Conservation (phyloP, 441 rosid species). For the Populus trichocarpa region DNA sequence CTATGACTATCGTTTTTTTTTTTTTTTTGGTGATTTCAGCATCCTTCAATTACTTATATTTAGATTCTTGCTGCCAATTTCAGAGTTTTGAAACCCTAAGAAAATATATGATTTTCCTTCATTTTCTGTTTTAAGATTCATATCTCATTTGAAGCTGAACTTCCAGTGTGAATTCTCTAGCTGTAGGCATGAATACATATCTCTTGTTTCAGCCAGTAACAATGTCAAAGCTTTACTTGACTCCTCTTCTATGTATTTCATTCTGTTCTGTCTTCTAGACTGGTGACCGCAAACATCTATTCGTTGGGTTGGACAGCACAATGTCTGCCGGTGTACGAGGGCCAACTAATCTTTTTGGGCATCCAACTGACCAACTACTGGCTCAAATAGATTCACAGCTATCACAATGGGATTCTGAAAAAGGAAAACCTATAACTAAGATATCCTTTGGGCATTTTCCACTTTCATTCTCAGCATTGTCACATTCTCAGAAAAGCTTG, state of each 20-base stretch:
- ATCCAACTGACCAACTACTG: slow-evolving; percentile 77
- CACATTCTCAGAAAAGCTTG: slow-evolving; percentile 57
- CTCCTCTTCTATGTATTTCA: not conserved
- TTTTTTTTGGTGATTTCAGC: not conserved
- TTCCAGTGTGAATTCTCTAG: not conserved
- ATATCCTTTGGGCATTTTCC: slow-evolving; percentile 91
- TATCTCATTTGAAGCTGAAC: slow-evolving; percentile 1
- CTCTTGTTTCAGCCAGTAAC: not conserved
- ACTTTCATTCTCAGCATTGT: slow-evolving; percentile 68
- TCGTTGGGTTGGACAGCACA: slow-evolving; percentile 86
- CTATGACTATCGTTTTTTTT: not conserved
- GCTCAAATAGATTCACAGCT: slow-evolving; percentile 52
- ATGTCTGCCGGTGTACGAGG: slow-evolving; percentile 74
- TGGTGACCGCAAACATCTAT: slow-evolving; percentile 57
- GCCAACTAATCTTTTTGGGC: slow-evolving; percentile 91
- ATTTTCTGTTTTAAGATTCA: not conserved
- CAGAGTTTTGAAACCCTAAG: not conserved
- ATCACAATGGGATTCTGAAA: slow-evolving; percentile 68
- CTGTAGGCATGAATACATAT: not conserved
- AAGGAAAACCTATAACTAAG: slow-evolving; percentile 64
- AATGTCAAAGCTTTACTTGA: not conserved
- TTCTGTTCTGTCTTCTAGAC: slow-evolving; percentile 39
- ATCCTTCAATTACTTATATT: not conserved
- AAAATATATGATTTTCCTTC: not conserved
- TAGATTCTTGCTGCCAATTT: not conserved